These are phyloP conservation scores for Rubroshorea leprosula DNA, from an alignment of 345 rosid genomes.

Conservation along the genomic window DNA sequence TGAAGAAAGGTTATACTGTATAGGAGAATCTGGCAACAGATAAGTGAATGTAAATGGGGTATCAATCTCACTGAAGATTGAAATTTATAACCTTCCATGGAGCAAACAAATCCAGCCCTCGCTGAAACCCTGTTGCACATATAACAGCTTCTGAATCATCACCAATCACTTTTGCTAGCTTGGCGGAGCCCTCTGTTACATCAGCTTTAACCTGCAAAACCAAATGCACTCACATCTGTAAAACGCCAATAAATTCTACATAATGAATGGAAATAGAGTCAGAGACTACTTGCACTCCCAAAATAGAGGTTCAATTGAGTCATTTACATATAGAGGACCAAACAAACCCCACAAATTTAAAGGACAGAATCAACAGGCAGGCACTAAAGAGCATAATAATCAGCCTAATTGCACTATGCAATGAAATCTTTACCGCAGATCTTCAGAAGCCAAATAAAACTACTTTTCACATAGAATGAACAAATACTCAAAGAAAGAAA, in stretches of 20 bases:
- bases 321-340: neutral
- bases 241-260: neutral
- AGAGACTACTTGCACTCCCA: neutral
- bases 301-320: too few species aligned
- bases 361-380: too few species aligned
- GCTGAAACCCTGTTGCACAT: slow-evolving; percentile 83
- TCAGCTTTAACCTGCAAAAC: slow-evolving; percentile 73
- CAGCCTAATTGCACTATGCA: neutral
- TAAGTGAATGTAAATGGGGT: neutral
- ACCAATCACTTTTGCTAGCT: slow-evolving; percentile 75
- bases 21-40: neutral
- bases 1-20: neutral
- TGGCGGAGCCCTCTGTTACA: slow-evolving; percentile 73
- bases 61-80: neutral
- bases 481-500: too few species aligned
- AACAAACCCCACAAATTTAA: neutral
- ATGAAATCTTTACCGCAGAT: too few species aligned
- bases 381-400: too few species aligned
- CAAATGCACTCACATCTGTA: neutral
- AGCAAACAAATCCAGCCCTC: slow-evolving; percentile 70
- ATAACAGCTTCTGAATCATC: slow-evolving; percentile 78
- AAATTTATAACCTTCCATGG: slow-evolving; percentile 67
- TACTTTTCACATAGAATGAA: too few species aligned
- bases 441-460: too few species aligned
- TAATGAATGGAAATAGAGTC: neutral